Conservation (phyloP, 192 early-diverging fungal genomes). For the Podochytrium sp. region DNA sequence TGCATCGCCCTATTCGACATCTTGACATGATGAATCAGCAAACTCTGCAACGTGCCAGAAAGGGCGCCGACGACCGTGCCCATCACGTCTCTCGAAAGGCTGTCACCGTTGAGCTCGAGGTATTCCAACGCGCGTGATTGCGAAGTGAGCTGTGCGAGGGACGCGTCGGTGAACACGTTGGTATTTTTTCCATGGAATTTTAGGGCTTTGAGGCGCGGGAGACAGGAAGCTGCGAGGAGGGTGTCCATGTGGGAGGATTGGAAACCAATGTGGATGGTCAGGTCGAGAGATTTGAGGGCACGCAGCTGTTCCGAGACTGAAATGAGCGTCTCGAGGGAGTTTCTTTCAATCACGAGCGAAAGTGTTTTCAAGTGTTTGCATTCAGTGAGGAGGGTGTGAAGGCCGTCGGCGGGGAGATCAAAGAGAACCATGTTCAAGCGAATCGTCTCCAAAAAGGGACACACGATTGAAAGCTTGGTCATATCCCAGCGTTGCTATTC, state of each 20-base stretch:
- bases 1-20: conserved; percentile 34
- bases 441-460: conserved; percentile 52
- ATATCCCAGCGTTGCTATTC: conserved; percentile 42
- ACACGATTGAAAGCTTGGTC: conserved; percentile 31
- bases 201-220: conserved; percentile 40
- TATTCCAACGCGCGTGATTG: conserved; percentile 39
- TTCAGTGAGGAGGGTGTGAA: conserved; percentile 31
- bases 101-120: conserved; percentile 52
- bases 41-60: conserved; percentile 30
- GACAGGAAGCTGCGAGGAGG: conserved; percentile 23
- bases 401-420: conserved; percentile 42
- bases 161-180: conserved; percentile 43
- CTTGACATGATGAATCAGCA: conserved; percentile 46
- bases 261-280: conserved; percentile 54
- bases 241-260: conserved; percentile 34
- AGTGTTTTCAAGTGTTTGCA: conserved; percentile 37
- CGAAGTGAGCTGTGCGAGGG: conserved; percentile 22
- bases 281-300: conserved; percentile 41
- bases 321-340: conserved; percentile 30
- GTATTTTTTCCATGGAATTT: conserved; percentile 56
- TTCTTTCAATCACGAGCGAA: conserved; percentile 46
- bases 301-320: conserved; percentile 28
- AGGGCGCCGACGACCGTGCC: conserved; percentile 26
- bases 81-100: conserved; percentile 26
- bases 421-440: conserved; percentile 56